Evolutionary conservation across 306 rosid genomes (phyloP).

Genomic region (Bauhinia variegata): DNA sequence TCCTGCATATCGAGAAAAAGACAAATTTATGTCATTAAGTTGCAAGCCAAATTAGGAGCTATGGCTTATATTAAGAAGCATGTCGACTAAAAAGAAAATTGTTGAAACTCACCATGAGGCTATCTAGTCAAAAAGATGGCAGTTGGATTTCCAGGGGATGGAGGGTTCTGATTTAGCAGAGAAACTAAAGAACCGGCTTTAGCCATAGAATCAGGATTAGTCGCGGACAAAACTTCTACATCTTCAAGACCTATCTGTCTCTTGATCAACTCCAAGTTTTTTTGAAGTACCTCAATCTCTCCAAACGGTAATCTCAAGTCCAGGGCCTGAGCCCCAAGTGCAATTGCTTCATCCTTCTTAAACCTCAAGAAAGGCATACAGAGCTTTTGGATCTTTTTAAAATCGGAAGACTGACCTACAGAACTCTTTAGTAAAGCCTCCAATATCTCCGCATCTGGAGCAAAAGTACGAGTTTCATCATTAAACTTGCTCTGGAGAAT

Average conservation of each 20-base stretch:
- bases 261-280: slow-evolving; percentile 77
- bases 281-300: slow-evolving; percentile 75
- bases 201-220: slow-evolving; percentile 56
- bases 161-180: slow-evolving; percentile 73
- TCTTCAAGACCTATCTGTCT: slow-evolving; percentile 78
- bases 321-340: slow-evolving; percentile 74
- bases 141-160: slow-evolving; percentile 88
- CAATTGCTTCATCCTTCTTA: slow-evolving; percentile 72
- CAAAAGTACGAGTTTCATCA: slow-evolving; percentile 45
- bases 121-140: slow-evolving; percentile 70
- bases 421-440: slow-evolving; percentile 64
- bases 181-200: slow-evolving; percentile 69
- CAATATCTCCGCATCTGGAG: slow-evolving; percentile 60
- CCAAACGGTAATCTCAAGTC: slow-evolving; percentile 81
- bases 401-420: slow-evolving; percentile 61
- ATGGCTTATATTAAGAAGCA: slow-evolving; percentile 2
- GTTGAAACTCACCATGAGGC: slow-evolving; percentile 32
- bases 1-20: too few relatives aligned
- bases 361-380: slow-evolving; percentile 90
- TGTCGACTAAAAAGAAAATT: not conserved
- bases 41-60: slow-evolving; percentile 4
- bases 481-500: slow-evolving; percentile 67
- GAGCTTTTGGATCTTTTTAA: slow-evolving; percentile 66
- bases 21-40: not conserved
- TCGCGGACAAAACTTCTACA: slow-evolving; percentile 66